These are phyloP conservation scores for Malania oleifera DNA, from an alignment of 164 flowering plant genomes.

Conservation along the genomic window DNA sequence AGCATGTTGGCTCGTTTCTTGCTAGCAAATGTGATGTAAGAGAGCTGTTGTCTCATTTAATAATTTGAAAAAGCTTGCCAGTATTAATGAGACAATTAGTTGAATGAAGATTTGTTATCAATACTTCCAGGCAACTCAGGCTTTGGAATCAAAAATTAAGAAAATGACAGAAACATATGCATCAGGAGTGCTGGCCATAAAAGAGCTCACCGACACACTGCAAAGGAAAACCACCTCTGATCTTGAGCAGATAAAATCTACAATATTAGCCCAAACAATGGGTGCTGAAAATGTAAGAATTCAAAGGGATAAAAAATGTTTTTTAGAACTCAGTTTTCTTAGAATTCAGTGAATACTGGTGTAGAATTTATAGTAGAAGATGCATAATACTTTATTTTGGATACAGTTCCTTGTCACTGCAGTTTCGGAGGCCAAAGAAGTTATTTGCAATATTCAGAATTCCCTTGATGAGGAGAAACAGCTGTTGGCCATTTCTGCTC, in stretches of 20 bases:
- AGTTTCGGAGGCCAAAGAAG: slow-evolving; percentile 51
- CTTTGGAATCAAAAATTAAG: slow-evolving; percentile 50
- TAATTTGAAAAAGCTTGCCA: not conserved
- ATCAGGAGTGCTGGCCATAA: slow-evolving; percentile 47
- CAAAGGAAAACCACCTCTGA: slow-evolving; percentile 47
- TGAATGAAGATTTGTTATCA: slow-evolving; percentile 3
- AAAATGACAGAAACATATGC: slow-evolving; percentile 42
- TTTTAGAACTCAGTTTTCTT: not conserved
- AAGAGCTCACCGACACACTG: slow-evolving; percentile 40
- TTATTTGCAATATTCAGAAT: slow-evolving; percentile 42
- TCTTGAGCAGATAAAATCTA: slow-evolving; percentile 46
- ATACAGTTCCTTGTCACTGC: slow-evolving; percentile 52
- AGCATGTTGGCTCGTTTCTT: slow-evolving; percentile 49
- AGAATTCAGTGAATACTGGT: not conserved
- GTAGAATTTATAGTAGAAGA: not conserved
- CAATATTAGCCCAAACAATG: slow-evolving; percentile 33
- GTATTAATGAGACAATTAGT: not conserved
- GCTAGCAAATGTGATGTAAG: slow-evolving; percentile 77
- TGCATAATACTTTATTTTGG: not conserved
- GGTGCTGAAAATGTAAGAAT: slow-evolving; percentile 57
- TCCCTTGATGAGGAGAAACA: slow-evolving; percentile 55
- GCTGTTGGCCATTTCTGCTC: slow-evolving; percentile 42
- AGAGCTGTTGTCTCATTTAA: not conserved
- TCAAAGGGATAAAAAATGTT: not conserved
- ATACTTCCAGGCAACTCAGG: slow-evolving; percentile 44